phyloP scores from a whole-genome alignment of 257 asterid genomes.

The Scutellaria minor region DNA sequence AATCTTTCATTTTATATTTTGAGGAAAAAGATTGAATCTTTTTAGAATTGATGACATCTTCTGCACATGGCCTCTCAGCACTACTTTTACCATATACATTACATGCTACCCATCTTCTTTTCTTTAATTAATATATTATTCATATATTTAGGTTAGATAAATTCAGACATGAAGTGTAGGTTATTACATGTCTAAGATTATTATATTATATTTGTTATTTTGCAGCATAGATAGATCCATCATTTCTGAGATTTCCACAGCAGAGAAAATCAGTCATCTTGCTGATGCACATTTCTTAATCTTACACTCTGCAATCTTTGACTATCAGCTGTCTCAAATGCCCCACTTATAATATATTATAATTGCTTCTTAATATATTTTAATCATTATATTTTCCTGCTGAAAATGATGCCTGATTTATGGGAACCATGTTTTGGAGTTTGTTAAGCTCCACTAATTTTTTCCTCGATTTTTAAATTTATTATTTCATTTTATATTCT shows the following conservation, averaged over 20 bases:
- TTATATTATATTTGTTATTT: not conserved
- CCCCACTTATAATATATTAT: not conserved
- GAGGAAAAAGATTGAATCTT: slow-evolving; percentile 29
- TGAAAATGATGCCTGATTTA: slow-evolving; percentile 29
- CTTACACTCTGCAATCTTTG: slow-evolving; percentile 39
- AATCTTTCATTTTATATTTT: slow-evolving; percentile 6
- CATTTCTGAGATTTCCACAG: slow-evolving; percentile 2
- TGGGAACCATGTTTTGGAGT: slow-evolving; percentile 26
- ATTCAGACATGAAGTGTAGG: too few relatives aligned
- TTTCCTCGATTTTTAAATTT: too few relatives aligned
- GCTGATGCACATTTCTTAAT: slow-evolving; percentile 32
- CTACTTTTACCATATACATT: slow-evolving; percentile 9
- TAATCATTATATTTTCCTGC: slow-evolving; percentile 12
- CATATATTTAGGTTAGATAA: too few relatives aligned
- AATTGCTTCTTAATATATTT: not conserved
- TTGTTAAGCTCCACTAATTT: not conserved
- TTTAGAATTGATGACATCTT: slow-evolving; percentile 26
- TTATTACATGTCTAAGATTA: not conserved
- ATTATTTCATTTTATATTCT: too few relatives aligned
- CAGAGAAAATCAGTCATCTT: slow-evolving; percentile 38
- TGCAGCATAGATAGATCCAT: slow-evolving; percentile 11
- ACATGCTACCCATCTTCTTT: slow-evolving; percentile 24
- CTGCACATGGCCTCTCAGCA: slow-evolving; percentile 50
- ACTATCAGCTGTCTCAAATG: slow-evolving; percentile 20
- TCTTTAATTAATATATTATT: not conserved